Evolutionary conservation across 495 filamentous ascomycete genomes (phyloP), one percentile per base, ranked within the genome.

Genomic region (Neohortaea acidophila): DNA sequence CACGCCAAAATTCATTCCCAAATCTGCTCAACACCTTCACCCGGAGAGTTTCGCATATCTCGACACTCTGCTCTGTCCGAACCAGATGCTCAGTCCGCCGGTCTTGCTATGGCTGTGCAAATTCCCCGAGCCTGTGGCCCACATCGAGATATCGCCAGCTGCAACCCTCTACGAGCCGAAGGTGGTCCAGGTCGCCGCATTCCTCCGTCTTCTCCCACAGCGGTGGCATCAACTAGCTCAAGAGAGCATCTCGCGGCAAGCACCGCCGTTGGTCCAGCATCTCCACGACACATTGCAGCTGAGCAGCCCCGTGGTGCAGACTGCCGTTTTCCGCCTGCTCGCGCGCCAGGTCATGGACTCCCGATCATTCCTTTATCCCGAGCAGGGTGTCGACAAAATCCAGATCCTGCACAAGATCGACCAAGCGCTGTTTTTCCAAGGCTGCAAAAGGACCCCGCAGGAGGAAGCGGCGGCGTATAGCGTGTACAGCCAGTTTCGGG

Each of bases 251-350:
- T 6, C 1, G 12, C 46, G 46, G 1, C 22, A 32, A 14, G 30
- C 42, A 4, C 41, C 46, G 18, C 46, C 46, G 7, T 21, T 45
- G 3, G 32, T 41, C 8, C 35, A 49, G 21, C 41, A 49, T 11
- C 18, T 49, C 36, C 21, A 11, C 8, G 36, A 41, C 2, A 7
- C 2, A 5, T 32, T 49, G 9, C 13, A 20, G 6, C n/a, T 41
- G 33, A 17, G 13, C 29, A 45, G 41, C 13, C 41, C 41, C 6
- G 25, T 41, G 2, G 20, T 49, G 13, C 41, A 38, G 33, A 37
- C 17, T n/a, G 42, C 46, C 18, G 45, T 29, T 10, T 38, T 43
- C 21, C 4, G 45, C 21, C 33, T 34, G 3, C 33, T 48, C 13
- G 40, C 45, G 9, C 24, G 45, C 1, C 10, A 13, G 8, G n/a